phyloP scores from a whole-genome alignment of 768 basidiomycete genomes.

The Kondoa malvinella region DNA sequence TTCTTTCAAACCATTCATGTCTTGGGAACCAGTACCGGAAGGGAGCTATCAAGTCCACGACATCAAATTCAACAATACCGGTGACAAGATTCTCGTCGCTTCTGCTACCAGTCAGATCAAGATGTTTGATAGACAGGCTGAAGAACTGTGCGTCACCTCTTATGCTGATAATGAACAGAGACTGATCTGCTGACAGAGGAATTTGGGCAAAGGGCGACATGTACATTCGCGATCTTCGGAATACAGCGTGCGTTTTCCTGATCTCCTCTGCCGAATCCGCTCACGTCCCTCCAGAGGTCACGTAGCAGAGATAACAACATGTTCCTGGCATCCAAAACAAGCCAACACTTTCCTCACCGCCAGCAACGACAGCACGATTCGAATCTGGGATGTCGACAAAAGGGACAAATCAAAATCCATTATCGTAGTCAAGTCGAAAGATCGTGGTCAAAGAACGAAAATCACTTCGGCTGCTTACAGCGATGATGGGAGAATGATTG shows the following conservation, averaged over 20 bases:
- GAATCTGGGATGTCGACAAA: conserved; percentile 92
- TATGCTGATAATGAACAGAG: conserved; percentile 25
- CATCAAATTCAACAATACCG: conserved; percentile 71
- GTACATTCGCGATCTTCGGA: conserved; percentile 96
- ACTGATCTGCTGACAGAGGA: conserved; percentile 32
- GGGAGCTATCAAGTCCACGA: conserved; percentile 55
- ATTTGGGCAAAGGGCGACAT: conserved; percentile 76
- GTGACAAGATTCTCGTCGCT: conserved; percentile 68
- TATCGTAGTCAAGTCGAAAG: conserved; percentile 91
- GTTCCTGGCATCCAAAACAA: conserved; percentile 84
- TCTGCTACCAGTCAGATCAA: conserved; percentile 75
- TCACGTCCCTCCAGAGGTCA: conserved; percentile 53
- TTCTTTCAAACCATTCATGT: conserved; percentile 73
- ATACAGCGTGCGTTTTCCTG: conserved; percentile 62
- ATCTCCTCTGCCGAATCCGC: not conserved
- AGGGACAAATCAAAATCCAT: conserved; percentile 87
- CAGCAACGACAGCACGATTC: conserved; percentile 88
- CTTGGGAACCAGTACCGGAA: conserved; percentile 53
- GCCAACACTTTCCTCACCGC: conserved; percentile 69
- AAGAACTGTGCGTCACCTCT: conserved; percentile 49
- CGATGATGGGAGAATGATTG: conserved; percentile 71
- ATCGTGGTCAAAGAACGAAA: conserved; percentile 81
- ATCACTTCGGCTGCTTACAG: conserved; percentile 76
- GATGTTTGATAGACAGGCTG: conserved; percentile 78
- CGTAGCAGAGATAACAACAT: conserved; percentile 75